Conservation (phyloP, 2,329 filamentous ascomycete species). For the Fusarium burgessii region DNA sequence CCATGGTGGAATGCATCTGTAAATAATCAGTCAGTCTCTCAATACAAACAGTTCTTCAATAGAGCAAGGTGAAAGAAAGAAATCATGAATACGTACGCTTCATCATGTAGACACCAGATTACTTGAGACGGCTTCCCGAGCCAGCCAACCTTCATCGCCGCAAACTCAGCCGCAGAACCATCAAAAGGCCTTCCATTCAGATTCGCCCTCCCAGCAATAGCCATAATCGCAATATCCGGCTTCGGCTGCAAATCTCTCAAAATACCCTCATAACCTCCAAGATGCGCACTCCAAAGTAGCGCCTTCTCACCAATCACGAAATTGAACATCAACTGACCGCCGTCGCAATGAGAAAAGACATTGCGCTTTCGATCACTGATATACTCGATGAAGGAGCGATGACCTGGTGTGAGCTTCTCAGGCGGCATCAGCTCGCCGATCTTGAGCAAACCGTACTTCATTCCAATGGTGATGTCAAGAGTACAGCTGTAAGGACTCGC, state of each 20-base stretch:
- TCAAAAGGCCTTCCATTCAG: neutral
- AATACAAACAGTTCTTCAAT: too few species aligned
- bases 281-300: neutral
- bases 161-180: neutral
- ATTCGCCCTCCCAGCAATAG: neutral
- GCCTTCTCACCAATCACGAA: neutral
- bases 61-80: too few species aligned
- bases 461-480: neutral
- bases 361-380: neutral
- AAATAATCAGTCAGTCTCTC: rapidly evolving
- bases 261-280: neutral
- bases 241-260: neutral
- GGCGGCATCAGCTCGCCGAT: neutral
- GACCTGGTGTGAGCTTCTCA: neutral
- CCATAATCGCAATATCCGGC: neutral
- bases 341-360: neutral
- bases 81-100: neutral
- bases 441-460: neutral
- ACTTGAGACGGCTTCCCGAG: neutral
- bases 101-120: constrained; percentile 8
- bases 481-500: neutral
- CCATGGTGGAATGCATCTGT: neutral
- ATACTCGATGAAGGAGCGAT: neutral
- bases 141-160: neutral
- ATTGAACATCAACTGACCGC: constrained; percentile 1